These are phyloP conservation scores for Hypoxylon rickii DNA, from an alignment of 495 filamentous ascomycete species.

Conservation along the genomic window DNA sequence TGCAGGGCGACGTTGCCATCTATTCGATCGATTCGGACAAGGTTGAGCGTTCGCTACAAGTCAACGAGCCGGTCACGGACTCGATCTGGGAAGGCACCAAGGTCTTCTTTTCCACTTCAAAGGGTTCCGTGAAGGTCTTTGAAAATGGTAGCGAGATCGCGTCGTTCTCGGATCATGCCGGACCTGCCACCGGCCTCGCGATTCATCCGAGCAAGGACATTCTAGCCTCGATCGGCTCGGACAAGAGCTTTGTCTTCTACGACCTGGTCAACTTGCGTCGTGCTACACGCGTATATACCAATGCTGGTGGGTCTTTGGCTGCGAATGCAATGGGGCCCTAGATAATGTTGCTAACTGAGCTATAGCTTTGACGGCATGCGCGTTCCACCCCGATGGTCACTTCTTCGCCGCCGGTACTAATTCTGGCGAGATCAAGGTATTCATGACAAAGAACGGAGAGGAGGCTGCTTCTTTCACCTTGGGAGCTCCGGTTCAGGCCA, in stretches of 20 bases:
- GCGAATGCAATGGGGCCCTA: background rate
- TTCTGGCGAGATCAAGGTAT: slow-evolving; percentile 81
- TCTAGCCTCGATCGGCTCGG: slow-evolving; percentile 82
- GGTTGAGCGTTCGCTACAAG: slow-evolving; percentile 67
- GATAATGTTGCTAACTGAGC: slow-evolving; percentile 40
- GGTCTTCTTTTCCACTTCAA: slow-evolving; percentile 70
- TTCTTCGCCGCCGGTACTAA: slow-evolving; percentile 82
- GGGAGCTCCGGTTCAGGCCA: slow-evolving; percentile 66
- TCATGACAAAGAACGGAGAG: slow-evolving; percentile 74
- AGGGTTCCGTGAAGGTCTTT: slow-evolving; percentile 80
- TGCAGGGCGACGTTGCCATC: slow-evolving; percentile 75
- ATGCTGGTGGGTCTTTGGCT: slow-evolving; percentile 67
- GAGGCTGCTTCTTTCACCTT: slow-evolving; percentile 72
- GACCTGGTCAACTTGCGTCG: slow-evolving; percentile 69
- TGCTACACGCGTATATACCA: slow-evolving; percentile 77
- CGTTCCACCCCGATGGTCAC: slow-evolving; percentile 95
- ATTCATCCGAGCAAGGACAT: slow-evolving; percentile 85
- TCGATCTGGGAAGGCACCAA: slow-evolving; percentile 77
- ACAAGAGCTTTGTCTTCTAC: slow-evolving; percentile 94
- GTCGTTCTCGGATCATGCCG: slow-evolving; percentile 76
- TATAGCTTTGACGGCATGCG: slow-evolving; percentile 74
- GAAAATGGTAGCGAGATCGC: slow-evolving; percentile 67
- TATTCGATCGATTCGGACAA: slow-evolving; percentile 77
- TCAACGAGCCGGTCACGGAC: slow-evolving; percentile 72
- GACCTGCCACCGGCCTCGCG: slow-evolving; percentile 74